These are phyloP conservation scores for Fusarium sublunatum DNA, from an alignment of 2,329 filamentous ascomycete genomes.

Conservation along the genomic window DNA sequence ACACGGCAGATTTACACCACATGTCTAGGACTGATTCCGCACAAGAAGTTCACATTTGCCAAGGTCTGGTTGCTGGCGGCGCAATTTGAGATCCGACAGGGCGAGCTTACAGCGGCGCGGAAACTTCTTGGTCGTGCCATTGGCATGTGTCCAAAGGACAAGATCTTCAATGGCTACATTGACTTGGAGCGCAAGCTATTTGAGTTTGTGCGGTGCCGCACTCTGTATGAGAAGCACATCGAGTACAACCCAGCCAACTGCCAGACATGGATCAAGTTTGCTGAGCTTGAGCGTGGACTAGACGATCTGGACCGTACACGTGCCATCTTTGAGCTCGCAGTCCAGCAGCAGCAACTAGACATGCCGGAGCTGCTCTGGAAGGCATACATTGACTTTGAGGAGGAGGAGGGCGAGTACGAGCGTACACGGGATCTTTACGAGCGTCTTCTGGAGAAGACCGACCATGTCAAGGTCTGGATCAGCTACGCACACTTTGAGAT, in stretches of 20 bases:
- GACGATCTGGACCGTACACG: constrained; percentile 89
- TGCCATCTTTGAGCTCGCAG: constrained; percentile 91
- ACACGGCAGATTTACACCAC: constrained; percentile 92
- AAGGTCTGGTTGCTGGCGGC: constrained; percentile 96
- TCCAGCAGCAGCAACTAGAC: constrained; percentile 84
- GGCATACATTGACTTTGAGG: constrained; percentile 98
- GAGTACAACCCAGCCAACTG: constrained; percentile 91
- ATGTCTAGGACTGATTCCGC: constrained; percentile 87
- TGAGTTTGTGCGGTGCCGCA: constrained; percentile 91
- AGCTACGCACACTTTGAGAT: constrained; percentile 99
- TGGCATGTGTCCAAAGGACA: constrained; percentile 96
- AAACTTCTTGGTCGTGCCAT: constrained; percentile 92
- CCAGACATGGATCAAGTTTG: constrained; percentile 96
- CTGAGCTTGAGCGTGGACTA: constrained; percentile 89
- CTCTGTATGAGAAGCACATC: constrained; percentile 92
- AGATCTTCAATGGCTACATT: constrained; percentile 92
- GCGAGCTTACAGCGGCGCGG: constrained; percentile 80
- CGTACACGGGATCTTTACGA: constrained; percentile 86
- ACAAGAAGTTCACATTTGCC: constrained; percentile 97
- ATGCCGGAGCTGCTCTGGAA: constrained; percentile 99
- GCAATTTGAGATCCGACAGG: constrained; percentile 91
- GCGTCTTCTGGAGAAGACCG: constrained; percentile 90
- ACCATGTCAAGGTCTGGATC: constrained; percentile 99
- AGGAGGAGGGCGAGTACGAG: constrained; percentile 92
- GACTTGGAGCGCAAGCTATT: constrained; percentile 93